Percentiles rank a stretch among this genome's conserved stretches.
phyloP scores from a whole-genome alignment of 495 filamentous ascomycete species.

The Hypoxylon lienhwacheense region DNA sequence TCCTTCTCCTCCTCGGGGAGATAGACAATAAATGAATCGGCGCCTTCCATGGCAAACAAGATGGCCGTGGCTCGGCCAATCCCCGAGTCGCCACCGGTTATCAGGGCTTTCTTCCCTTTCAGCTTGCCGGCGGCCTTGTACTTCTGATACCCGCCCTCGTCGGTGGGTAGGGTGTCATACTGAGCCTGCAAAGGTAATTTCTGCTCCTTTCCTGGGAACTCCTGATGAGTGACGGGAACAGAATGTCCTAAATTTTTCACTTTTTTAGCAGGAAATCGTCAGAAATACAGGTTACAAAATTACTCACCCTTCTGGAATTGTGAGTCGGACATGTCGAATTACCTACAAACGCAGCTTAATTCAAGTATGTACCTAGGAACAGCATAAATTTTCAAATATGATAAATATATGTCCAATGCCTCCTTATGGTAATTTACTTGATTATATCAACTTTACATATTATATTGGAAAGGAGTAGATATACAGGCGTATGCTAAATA shows the following conservation, averaged over 20 bases:
- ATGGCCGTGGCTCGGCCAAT: constrained; percentile 80
- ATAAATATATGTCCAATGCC: no score
- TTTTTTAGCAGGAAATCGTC: constrained; percentile 9
- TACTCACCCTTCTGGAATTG: constrained; percentile 58
- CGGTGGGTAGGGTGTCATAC: constrained; percentile 68
- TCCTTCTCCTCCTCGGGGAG: constrained; percentile 76
- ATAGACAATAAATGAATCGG: constrained; percentile 72
- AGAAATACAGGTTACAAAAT: not conserved
- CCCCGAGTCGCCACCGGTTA: constrained; percentile 81
- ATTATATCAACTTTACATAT: not conserved
- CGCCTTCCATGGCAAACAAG: constrained; percentile 82
- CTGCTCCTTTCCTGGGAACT: constrained; percentile 67
- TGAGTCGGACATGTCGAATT: constrained; percentile 42
- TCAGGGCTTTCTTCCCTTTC: constrained; percentile 70
- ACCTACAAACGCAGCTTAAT: not conserved
- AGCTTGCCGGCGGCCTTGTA: constrained; percentile 83
- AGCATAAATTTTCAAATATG: not conserved
- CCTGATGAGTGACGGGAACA: constrained; percentile 67
- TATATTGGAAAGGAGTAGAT: not conserved
- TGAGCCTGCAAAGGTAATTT: constrained; percentile 65
- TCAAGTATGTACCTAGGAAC: no score
- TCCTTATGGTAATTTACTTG: not conserved
- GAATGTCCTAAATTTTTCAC: constrained; percentile 57
- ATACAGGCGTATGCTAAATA: constrained; percentile 1
- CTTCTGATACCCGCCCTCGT: constrained; percentile 68